These are phyloP conservation scores for Scheffersomyces cryptocercus DNA, from an alignment of 1,139 yeast species.

Conservation along the genomic window DNA sequence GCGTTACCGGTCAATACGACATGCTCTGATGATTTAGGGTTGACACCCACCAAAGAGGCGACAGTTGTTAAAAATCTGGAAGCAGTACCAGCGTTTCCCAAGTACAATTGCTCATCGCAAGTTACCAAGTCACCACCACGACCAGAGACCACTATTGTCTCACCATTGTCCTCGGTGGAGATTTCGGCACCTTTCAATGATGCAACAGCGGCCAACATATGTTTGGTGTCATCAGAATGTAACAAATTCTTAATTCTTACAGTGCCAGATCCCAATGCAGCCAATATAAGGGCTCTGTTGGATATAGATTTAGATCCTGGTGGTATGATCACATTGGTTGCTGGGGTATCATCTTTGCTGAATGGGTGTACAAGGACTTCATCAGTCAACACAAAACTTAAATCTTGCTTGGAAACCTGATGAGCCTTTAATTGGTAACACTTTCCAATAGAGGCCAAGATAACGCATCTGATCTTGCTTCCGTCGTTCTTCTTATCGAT, in stretches of 20 bases:
- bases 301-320: constrained; percentile 98
- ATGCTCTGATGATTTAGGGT: constrained; percentile 35
- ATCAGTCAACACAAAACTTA: constrained; percentile 82
- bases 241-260: constrained; percentile 81
- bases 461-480: constrained; percentile 79
- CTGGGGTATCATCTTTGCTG: constrained; percentile 34
- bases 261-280: constrained; percentile 86
- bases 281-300: constrained; percentile 88
- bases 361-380: constrained; percentile 70
- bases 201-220: constrained; percentile 87
- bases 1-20: constrained; percentile 88
- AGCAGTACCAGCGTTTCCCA: constrained; percentile 99
- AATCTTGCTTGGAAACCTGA: constrained; percentile 74
- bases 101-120: constrained; percentile 65
- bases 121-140: constrained; percentile 76
- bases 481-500: constrained; percentile 98
- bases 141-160: constrained; percentile 81
- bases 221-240: constrained; percentile 94
- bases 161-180: constrained; percentile 82
- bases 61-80: constrained; percentile 91
- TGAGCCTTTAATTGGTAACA: constrained; percentile 91
- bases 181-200: constrained; percentile 81
- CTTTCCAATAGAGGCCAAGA: constrained; percentile 81
- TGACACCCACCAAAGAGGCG: constrained; percentile 67
- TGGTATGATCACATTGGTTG: constrained; percentile 61